These are phyloP conservation scores for Mycena galopus DNA, from an alignment of 768 basidiomycete species.

Conservation along the genomic window DNA sequence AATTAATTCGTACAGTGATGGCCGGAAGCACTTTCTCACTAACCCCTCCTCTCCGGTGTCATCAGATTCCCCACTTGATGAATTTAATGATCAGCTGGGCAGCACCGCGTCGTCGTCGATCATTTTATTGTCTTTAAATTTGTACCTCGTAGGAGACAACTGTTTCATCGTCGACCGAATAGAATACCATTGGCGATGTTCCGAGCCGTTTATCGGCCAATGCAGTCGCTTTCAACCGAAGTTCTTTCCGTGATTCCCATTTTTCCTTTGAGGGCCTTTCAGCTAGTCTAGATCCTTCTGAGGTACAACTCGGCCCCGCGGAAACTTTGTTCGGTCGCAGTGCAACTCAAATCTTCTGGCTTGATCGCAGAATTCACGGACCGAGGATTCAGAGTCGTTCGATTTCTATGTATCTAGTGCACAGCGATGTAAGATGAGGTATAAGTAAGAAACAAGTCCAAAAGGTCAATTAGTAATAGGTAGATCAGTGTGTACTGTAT, in stretches of 20 bases:
- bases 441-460: constrained; percentile 22
- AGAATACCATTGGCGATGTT: neutral
- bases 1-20: constrained; percentile 20
- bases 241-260: neutral
- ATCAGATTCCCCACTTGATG: neutral
- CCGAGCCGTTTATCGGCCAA: neutral
- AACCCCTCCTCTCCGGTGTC: neutral
- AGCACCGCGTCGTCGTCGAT: neutral
- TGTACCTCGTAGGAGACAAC: neutral
- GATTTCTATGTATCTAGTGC: constrained; percentile 16
- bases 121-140: constrained; percentile 6
- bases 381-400: neutral
- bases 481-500: constrained; percentile 29
- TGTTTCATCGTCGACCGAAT: neutral
- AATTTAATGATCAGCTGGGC: neutral
- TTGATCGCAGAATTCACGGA: neutral
- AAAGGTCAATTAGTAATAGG: neutral
- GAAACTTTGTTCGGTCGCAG: constrained; percentile 12
- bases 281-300: constrained; percentile 2
- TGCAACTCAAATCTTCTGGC: constrained; percentile 9
- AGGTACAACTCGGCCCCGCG: neutral
- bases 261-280: neutral
- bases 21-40: neutral
- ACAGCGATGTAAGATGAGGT: constrained; percentile 13
- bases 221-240: neutral